Base-by-base conservation (phyloP, 2,329 filamentous ascomycete species). In the Trichoderma koningii region DNA sequence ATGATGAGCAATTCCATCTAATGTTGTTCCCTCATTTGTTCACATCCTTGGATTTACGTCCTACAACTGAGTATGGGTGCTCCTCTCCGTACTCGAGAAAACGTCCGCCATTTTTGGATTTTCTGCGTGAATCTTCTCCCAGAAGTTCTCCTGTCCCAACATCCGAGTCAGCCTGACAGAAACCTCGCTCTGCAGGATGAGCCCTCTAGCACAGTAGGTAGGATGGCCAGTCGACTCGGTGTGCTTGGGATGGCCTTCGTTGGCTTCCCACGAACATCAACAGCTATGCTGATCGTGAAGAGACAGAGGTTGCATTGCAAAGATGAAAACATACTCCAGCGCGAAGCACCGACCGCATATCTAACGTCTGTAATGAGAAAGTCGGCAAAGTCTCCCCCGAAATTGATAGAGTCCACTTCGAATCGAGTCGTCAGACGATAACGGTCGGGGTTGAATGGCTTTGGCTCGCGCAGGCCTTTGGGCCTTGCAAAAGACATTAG, bases 301-400 rank as follows among this genome's bases (percentile, higher is more conserved):
- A 79, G 83, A 75, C 4, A 86, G 71, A 0, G 77, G 71, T 42
- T 80, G 79, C 0, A 76, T 79, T 5, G 78, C 67, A 1, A 65
- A 76, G 28, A 79, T 60, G 60, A 75, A 79, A 2, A 78, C 30
- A 15, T 69, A 72, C 1, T 71, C 63, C 12, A 74, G 71, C 0
- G 76, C 77, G 1, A 79, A 64, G 26, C 73, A 69, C 1, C 72
- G 70, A 0, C 77, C 77, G 52, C 76, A 79, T 17, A 75, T 71
- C 41, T 77, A 70, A 0, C 77, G 73, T 2, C 77, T 77, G 30
- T 73, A 78, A 0, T 76, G 77, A 52, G 77, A 79, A 67, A 44
- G 3, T 65, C 26, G n/a, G 34, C 5, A 30, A 50, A 41, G 34
- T 65, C 50, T 15, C 42, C 50, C 42, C 21, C 21, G 21, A 23